A percentile compares a stretch with the other conserved stretches of the same genome.
phyloP scores from a whole-genome alignment of 2,329 filamentous ascomycete genomes.

The Colletotrichum destructivum region DNA sequence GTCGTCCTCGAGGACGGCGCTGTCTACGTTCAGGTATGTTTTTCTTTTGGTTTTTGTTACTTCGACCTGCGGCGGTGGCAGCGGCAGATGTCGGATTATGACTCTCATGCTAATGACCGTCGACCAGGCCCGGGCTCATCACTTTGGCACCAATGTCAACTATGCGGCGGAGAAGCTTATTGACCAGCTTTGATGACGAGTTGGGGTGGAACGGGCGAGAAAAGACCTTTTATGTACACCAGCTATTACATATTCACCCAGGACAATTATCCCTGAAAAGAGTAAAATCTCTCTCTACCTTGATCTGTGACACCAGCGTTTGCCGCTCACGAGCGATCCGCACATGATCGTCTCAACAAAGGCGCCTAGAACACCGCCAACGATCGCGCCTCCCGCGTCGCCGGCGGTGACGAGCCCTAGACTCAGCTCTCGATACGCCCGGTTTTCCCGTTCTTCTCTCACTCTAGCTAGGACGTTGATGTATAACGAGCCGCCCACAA shows the following conservation, averaged over 20 bases:
- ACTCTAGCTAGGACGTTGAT: conserved; percentile 45
- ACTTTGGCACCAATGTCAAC: conserved; percentile 56
- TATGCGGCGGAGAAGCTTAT: conserved; percentile 54
- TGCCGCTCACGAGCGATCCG: conserved; percentile 9
- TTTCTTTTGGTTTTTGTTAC: too few species aligned
- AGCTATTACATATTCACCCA: too few species aligned
- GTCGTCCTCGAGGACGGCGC: conserved; percentile 63
- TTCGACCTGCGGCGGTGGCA: too few species aligned
- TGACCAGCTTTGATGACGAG: conserved; percentile 50
- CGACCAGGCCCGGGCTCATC: conserved; percentile 51
- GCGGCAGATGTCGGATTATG: too few species aligned
- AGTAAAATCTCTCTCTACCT: not conserved
- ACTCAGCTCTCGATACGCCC: conserved; percentile 47
- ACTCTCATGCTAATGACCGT: conserved; percentile 3
- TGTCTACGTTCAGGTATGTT: conserved; percentile 64
- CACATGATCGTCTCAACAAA: conserved; percentile 45
- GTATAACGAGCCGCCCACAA: conserved; percentile 50
- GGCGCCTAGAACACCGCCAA: conserved; percentile 47
- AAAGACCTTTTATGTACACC: too few species aligned
- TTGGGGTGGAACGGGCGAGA: not conserved
- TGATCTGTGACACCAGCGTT: conserved; percentile 26
- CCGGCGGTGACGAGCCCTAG: conserved; percentile 49
- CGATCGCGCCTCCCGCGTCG: conserved; percentile 48
- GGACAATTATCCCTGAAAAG: not conserved
- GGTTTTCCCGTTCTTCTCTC: conserved; percentile 43